Evolutionary conservation across 805 yeast genomes (phyloP).

Genomic region (Maudiozyma pseudohumilis): DNA sequence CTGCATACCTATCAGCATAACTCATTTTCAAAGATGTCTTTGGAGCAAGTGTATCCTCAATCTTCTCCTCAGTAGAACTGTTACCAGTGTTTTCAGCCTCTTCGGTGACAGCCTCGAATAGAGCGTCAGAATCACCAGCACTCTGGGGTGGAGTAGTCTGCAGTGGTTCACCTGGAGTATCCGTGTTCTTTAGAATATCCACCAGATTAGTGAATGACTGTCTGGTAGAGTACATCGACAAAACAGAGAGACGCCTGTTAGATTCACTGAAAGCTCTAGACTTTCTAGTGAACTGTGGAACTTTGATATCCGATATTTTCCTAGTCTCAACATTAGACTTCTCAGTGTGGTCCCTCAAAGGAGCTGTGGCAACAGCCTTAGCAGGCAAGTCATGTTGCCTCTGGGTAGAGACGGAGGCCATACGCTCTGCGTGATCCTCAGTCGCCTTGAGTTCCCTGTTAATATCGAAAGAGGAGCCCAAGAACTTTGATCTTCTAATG

Average conservation of each 20-base stretch:
- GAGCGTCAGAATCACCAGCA: conserved; percentile 21
- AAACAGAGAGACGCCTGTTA: conserved; percentile 60
- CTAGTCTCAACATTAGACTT: conserved; percentile 31
- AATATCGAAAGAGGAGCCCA: conserved; percentile 34
- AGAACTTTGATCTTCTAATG: conserved; percentile 35
- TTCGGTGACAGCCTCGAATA: conserved; percentile 21
- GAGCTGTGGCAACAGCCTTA: conserved; percentile 19
- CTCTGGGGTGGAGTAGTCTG: conserved; percentile 13
- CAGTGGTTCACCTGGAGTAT: conserved; percentile 6
- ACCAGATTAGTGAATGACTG: conserved; percentile 54
- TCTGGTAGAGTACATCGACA: conserved; percentile 61
- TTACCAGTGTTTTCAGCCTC: conserved; percentile 11
- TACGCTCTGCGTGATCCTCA: conserved; percentile 5
- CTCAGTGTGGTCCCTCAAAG: conserved; percentile 10
- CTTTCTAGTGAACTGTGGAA: conserved; percentile 63
- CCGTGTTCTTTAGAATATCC: conserved; percentile 29
- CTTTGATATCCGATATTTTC: conserved; percentile 50
- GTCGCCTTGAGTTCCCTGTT: conserved; percentile 24
- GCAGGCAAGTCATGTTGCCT: conserved; percentile 19
- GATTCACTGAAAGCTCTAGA: conserved; percentile 52
- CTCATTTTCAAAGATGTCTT: conserved; percentile 27
- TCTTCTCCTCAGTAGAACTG: conserved; percentile 15
- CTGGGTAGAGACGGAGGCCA: conserved; percentile 1
- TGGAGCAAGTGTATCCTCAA: conserved; percentile 1
- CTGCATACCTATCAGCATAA: conserved; percentile 32